A percentile compares a stretch with the other conserved stretches of the same genome.
Evolutionary conservation across 2,329 filamentous ascomycete species (phyloP).

Genomic region (Fusarium sp.): DNA sequence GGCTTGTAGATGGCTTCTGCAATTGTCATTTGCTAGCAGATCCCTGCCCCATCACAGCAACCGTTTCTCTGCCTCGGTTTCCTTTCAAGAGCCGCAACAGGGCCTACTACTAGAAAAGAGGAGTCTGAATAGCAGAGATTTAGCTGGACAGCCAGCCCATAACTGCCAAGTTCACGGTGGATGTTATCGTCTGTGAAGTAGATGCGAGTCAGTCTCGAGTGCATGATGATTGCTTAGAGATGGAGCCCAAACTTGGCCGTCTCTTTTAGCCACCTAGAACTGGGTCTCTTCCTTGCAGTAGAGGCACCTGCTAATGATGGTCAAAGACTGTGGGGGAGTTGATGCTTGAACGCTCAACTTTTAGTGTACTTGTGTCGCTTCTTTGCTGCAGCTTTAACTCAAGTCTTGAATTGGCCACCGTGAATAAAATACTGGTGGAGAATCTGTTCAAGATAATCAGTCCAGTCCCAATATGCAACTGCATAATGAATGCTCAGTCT

Average conservation of each 20-base stretch:
- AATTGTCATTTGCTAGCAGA: slow-evolving; percentile 30
- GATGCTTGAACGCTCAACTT: slow-evolving; percentile 18
- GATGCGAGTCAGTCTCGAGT: slow-evolving; percentile 34
- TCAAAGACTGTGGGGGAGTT: slow-evolving; percentile 6
- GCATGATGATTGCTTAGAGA: slow-evolving; percentile 18
- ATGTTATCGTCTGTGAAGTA: slow-evolving; percentile 25
- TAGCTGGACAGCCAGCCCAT: slow-evolving; percentile 1
- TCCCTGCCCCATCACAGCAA: slow-evolving; percentile 33
- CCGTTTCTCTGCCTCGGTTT: not conserved
- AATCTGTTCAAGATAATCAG: not conserved
- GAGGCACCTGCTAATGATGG: not conserved
- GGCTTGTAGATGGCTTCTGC: slow-evolving; percentile 32
- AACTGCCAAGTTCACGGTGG: slow-evolving; percentile 24
- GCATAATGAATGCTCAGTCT: not conserved
- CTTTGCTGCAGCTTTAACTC: slow-evolving; percentile 6
- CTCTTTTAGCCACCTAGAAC: slow-evolving; percentile 4
- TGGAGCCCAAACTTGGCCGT: slow-evolving; percentile 16
- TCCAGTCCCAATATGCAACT: not conserved
- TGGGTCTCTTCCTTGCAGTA: not conserved
- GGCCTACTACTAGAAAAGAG: not conserved
- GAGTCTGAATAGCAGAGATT: slow-evolving; percentile 16
- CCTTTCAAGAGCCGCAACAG: slow-evolving; percentile 28
- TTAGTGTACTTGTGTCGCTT: slow-evolving; percentile 18
- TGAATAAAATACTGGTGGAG: slow-evolving; percentile 28
- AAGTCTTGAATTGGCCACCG: slow-evolving; percentile 37